Conservation (phyloP, 345 rosid species). For the Populus nigra region DNA sequence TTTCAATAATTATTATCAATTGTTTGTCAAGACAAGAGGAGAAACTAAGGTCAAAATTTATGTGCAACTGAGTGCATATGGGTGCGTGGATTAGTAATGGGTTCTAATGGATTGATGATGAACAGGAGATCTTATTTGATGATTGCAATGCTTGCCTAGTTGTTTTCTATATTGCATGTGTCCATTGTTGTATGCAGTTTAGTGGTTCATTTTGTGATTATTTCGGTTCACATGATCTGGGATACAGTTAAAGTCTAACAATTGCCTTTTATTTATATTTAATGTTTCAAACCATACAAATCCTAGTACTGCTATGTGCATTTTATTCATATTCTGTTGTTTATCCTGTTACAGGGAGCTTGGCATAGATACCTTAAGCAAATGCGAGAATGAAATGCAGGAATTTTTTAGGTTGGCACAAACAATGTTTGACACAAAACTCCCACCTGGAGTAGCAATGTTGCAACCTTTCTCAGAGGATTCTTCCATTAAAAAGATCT, state of each 20-base stretch:
- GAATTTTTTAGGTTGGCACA: constrained; percentile 75
- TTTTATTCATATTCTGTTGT: constrained; percentile 9
- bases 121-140: background rate
- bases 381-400: constrained; percentile 57
- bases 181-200: background rate
- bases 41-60: constrained; percentile 2
- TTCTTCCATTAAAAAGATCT: constrained; percentile 71
- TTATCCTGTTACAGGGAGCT: constrained; percentile 56
- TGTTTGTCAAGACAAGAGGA: constrained; percentile 4
- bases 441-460: constrained; percentile 75
- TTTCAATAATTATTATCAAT: background rate
- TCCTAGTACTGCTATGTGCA: background rate
- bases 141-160: background rate
- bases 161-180: background rate
- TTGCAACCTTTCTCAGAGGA: constrained; percentile 88
- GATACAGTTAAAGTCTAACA: background rate
- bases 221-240: background rate
- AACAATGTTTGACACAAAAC: constrained; percentile 81
- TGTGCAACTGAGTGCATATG: background rate
- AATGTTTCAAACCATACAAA: background rate
- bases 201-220: background rate
- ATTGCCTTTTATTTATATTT: background rate
- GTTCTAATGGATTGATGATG: constrained; percentile 1
- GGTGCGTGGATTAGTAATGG: background rate
- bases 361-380: constrained; percentile 64